These are phyloP conservation scores for Fusarium aywerte DNA, from an alignment of 2,329 filamentous ascomycete genomes.

Conservation along the genomic window DNA sequence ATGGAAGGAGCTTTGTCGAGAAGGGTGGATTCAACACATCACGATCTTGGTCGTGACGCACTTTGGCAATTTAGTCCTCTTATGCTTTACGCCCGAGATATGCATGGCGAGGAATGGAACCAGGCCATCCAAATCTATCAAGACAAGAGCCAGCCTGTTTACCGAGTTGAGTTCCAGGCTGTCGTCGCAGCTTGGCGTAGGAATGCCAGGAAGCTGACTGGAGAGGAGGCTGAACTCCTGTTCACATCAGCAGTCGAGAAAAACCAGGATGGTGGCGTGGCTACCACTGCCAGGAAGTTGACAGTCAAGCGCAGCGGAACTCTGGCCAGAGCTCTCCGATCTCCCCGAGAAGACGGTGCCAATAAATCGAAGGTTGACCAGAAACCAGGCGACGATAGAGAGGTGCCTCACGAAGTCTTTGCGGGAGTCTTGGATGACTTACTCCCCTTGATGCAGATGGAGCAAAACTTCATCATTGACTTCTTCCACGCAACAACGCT, in stretches of 20 bases:
- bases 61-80: slow-evolving; percentile 91
- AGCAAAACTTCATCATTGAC: slow-evolving; percentile 97
- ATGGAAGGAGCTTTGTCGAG: slow-evolving; percentile 69
- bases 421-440: slow-evolving; percentile 82
- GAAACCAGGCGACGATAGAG: slow-evolving; percentile 69
- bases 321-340: slow-evolving; percentile 77
- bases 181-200: slow-evolving; percentile 83
- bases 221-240: slow-evolving; percentile 84
- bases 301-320: slow-evolving; percentile 96
- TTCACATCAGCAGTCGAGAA: slow-evolving; percentile 88
- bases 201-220: slow-evolving; percentile 77
- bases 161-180: slow-evolving; percentile 83
- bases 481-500: slow-evolving; percentile 95
- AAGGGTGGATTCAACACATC: slow-evolving; percentile 76
- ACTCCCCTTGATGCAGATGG: slow-evolving; percentile 84
- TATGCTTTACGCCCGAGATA: slow-evolving; percentile 87
- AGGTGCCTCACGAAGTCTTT: slow-evolving; percentile 84
- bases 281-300: slow-evolving; percentile 81
- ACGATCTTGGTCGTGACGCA: slow-evolving; percentile 75
- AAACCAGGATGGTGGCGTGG: slow-evolving; percentile 80
- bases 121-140: slow-evolving; percentile 83
- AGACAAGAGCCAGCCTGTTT: slow-evolving; percentile 77
- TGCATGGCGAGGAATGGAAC: slow-evolving; percentile 85
- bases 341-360: slow-evolving; percentile 71
- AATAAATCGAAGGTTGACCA: slow-evolving; percentile 65